Conservation (phyloP, 1,139 yeast genomes). For the Pichia sp. region DNA sequence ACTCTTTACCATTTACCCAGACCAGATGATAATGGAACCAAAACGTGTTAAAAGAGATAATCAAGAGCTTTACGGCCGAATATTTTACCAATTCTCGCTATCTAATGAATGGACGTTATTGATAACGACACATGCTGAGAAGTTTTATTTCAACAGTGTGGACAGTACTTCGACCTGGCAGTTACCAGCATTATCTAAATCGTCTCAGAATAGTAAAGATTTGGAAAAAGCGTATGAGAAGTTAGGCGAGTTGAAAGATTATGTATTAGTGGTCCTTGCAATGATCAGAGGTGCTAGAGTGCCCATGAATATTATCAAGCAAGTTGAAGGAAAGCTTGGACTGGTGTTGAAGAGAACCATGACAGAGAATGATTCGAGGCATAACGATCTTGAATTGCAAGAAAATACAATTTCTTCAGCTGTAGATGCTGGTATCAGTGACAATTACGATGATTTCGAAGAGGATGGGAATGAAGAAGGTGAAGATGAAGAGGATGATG, state of each 20-base stretch:
- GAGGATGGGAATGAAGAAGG: not conserved
- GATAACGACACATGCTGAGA: constrained; percentile 36
- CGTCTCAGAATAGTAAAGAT: constrained; percentile 22
- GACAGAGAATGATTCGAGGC: too few relatives aligned
- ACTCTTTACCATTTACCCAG: too few relatives aligned
- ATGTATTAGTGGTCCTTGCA: constrained; percentile 34
- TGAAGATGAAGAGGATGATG: constrained; percentile 5
- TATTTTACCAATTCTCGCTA: constrained; percentile 10
- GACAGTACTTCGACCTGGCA: constrained; percentile 13
- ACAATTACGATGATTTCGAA: not conserved
- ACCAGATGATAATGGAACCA: too few relatives aligned
- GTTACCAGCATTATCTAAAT: too few relatives aligned
- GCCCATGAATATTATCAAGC: not conserved
- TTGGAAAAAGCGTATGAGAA: constrained; percentile 24
- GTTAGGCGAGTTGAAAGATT: constrained; percentile 25
- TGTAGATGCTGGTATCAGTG: too few relatives aligned
- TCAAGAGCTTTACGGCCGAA: too few relatives aligned
- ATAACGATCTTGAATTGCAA: too few relatives aligned
- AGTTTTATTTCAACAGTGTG: constrained; percentile 24
- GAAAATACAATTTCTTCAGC: too few relatives aligned
- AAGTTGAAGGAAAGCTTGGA: not conserved
- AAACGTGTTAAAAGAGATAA: too few relatives aligned
- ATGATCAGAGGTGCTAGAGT: constrained; percentile 38
- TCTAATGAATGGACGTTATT: constrained; percentile 34
- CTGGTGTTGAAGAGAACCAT: too few relatives aligned